Evolutionary conservation across 768 basidiomycete species (phyloP).

Genomic region (Termitomyces titanicus): DNA sequence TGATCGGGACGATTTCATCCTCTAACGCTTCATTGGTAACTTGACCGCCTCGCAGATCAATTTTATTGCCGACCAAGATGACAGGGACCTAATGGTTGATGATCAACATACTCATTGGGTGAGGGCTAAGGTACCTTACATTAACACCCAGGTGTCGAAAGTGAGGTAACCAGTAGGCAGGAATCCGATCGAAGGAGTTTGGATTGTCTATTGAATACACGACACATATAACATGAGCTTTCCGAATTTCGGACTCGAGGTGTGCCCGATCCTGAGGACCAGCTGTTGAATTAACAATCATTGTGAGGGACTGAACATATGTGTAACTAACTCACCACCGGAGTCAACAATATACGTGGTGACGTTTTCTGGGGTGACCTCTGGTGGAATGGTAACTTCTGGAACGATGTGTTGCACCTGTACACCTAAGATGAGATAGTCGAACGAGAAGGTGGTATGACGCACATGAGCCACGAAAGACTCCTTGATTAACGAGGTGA

Average conservation of each 20-base stretch:
- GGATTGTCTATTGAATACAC: constrained; percentile 98
- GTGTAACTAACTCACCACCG: constrained; percentile 62
- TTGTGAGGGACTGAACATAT: not conserved
- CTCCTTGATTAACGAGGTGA: constrained; percentile 96
- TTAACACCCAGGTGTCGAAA: constrained; percentile 96
- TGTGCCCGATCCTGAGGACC: constrained; percentile 82
- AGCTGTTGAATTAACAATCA: constrained; percentile 42
- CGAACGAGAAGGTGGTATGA: not conserved
- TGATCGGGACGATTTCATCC: constrained; percentile 93
- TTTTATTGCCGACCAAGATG: constrained; percentile 97
- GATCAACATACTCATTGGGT: not conserved
- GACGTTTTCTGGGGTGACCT: constrained; percentile 96
- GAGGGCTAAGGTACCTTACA: constrained; percentile 38
- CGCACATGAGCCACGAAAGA: constrained; percentile 84
- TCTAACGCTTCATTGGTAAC: constrained; percentile 93
- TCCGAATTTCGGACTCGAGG: constrained; percentile 92
- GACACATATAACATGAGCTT: constrained; percentile 97
- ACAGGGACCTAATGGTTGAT: constrained; percentile 77
- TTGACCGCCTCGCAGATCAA: constrained; percentile 88
- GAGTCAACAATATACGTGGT: constrained; percentile 98
- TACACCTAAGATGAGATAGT: constrained; percentile 3
- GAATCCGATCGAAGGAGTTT: constrained; percentile 94
- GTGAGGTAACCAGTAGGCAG: constrained; percentile 96
- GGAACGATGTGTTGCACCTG: constrained; percentile 95
- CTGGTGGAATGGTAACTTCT: constrained; percentile 96